A percentile compares a stretch with the other conserved stretches of the same genome.
phyloP scores from a whole-genome alignment of 169 alveolate genomes.

The Besnoitia besnoiti region DNA sequence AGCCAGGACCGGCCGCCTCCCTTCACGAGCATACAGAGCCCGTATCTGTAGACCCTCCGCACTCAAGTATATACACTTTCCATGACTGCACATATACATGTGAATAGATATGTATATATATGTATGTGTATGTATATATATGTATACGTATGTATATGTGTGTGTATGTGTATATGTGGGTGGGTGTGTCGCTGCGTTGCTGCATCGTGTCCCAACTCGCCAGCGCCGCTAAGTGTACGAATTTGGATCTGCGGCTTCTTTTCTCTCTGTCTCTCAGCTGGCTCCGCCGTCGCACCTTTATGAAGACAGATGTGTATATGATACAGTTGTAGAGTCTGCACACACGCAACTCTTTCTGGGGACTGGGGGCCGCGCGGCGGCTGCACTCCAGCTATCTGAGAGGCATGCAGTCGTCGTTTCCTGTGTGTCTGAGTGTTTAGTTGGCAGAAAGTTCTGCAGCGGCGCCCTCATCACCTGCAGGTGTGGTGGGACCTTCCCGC shows the following conservation, averaged over 20 bases:
- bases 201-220: not conserved
- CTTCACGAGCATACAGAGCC: too few species aligned
- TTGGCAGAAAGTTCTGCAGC: constrained; percentile 50
- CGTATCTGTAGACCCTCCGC: not conserved
- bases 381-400: too few species aligned
- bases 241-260: too few species aligned
- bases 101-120: not conserved
- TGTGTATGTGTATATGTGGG: not conserved
- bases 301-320: too few species aligned
- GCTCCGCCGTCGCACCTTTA: too few species aligned
- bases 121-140: not conserved
- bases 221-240: too few species aligned
- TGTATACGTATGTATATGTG: not conserved
- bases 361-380: too few species aligned
- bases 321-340: too few species aligned
- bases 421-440: not conserved
- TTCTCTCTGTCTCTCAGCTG: not conserved
- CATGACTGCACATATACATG: not conserved
- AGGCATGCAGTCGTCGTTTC: too few species aligned
- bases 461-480: constrained; percentile 37
- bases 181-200: not conserved
- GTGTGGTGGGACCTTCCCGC: constrained; percentile 41
- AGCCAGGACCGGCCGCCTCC: too few species aligned
- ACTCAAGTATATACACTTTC: not conserved
- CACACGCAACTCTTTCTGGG: too few species aligned